Evolutionary conservation across 306 rosid species (phyloP).

Genomic region (Crotalaria pallida): DNA sequence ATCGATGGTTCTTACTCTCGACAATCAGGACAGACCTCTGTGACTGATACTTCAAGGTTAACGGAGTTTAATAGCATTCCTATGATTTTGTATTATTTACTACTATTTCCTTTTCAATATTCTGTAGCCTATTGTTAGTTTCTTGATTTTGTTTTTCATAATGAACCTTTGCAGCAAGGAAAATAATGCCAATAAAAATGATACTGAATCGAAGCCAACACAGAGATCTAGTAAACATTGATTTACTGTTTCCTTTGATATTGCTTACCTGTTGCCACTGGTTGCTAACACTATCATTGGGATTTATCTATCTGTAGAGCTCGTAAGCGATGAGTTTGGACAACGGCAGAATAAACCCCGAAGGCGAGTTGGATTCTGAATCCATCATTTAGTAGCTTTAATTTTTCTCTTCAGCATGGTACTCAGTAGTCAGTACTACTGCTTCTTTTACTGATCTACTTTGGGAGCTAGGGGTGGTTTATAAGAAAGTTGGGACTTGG

Average conservation of each 20-base stretch:
- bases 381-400: neutral
- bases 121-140: neutral
- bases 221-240: conserved; percentile 57
- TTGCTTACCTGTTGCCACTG: neutral
- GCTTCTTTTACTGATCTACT: neutral
- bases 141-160: neutral
- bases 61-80: neutral
- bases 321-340: conserved; percentile 70
- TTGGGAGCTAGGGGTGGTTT: neutral
- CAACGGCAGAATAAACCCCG: conserved; percentile 91
- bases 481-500: neutral
- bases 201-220: conserved; percentile 64
- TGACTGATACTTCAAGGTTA: conserved; percentile 48
- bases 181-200: conserved; percentile 42
- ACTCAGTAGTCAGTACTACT: neutral
- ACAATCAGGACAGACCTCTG: conserved; percentile 73
- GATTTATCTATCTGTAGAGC: conserved; percentile 41
- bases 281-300: neutral
- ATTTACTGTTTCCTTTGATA: neutral
- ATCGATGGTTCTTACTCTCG: conserved; percentile 78
- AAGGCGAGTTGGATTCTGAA: conserved; percentile 48
- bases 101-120: neutral
- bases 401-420: neutral
- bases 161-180: conserved; percentile 56
- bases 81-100: neutral